A percentile compares a stretch with the other conserved stretches of the same genome.
These are phyloP conservation scores for Phytopythium boreale DNA, from an alignment of 352 stramenopile genomes.

Conservation along the genomic window DNA sequence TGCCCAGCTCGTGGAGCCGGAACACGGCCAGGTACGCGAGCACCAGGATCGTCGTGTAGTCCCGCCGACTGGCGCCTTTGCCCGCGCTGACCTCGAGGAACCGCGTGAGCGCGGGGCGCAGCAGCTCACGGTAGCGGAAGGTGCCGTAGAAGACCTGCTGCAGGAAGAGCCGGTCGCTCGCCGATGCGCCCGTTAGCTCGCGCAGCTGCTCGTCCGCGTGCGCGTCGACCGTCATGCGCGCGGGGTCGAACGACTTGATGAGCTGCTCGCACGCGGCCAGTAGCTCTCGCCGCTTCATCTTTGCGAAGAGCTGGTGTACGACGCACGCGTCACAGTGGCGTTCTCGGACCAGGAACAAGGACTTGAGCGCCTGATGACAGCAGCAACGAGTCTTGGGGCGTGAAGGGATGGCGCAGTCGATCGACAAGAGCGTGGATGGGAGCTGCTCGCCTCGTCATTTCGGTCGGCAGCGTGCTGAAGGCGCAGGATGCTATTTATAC, in stretches of 20 bases:
- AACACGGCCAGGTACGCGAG: slow-evolving; percentile 89
- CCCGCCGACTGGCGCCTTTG: slow-evolving; percentile 30
- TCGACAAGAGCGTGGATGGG: neutral
- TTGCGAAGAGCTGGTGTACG: too few relatives aligned
- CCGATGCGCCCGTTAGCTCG: slow-evolving; percentile 20
- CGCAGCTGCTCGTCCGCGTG: slow-evolving; percentile 67
- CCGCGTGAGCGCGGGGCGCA: slow-evolving; percentile 74
- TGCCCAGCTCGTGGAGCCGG: slow-evolving; percentile 84
- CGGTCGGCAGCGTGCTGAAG: too few relatives aligned
- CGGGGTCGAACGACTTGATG: slow-evolving; percentile 76
- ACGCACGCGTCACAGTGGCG: too few relatives aligned
- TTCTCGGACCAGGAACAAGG: too few relatives aligned
- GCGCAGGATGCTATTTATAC: slow-evolving; percentile 2
- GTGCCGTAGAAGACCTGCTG: slow-evolving; percentile 90
- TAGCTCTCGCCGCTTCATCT: slow-evolving; percentile 81
- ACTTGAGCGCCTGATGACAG: too few relatives aligned
- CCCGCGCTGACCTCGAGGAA: slow-evolving; percentile 72
- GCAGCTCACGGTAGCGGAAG: slow-evolving; percentile 84
- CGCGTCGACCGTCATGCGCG: slow-evolving; percentile 70
- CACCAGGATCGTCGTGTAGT: slow-evolving; percentile 92
- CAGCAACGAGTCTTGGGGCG: too few relatives aligned
- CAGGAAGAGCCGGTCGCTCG: slow-evolving; percentile 63
- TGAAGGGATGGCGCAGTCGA: too few relatives aligned
- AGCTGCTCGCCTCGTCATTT: neutral
- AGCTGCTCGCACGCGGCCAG: slow-evolving; percentile 61